phyloP scores from a whole-genome alignment of 2,329 filamentous ascomycete genomes.

The Alternaria arborescens region DNA sequence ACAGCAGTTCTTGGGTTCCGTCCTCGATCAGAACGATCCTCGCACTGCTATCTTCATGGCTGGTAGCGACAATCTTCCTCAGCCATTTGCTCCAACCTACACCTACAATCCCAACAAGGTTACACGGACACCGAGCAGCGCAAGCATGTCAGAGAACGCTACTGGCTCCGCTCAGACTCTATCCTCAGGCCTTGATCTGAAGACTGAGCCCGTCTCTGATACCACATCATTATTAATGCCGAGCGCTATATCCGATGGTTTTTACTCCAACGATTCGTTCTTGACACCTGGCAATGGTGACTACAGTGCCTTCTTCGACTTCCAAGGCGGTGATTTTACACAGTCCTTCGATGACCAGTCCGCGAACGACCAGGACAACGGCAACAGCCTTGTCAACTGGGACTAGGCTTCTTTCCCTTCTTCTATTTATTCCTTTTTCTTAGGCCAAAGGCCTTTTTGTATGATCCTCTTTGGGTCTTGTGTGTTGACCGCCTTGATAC shows the following conservation, averaged over 20 bases:
- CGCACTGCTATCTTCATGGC: constrained; percentile 58
- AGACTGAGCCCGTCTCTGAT: constrained; percentile 23
- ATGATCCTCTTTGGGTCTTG: neutral
- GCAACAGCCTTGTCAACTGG: constrained; percentile 37
- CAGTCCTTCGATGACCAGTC: constrained; percentile 29
- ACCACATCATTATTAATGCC: constrained; percentile 29
- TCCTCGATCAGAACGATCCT: constrained; percentile 57
- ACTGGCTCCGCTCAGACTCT: constrained; percentile 53
- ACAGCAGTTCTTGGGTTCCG: constrained; percentile 61
- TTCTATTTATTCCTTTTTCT: neutral
- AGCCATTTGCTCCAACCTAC: constrained; percentile 53
- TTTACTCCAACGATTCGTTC: constrained; percentile 27
- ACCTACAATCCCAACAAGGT: constrained; percentile 56
- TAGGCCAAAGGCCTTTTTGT: neutral
- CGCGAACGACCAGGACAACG: constrained; percentile 29
- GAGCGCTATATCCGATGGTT: constrained; percentile 32
- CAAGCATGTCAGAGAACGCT: constrained; percentile 40
- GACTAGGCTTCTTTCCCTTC: constrained; percentile 19
- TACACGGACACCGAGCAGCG: constrained; percentile 29
- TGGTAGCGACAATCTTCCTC: constrained; percentile 53
- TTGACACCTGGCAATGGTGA: constrained; percentile 34
- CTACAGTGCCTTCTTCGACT: constrained; percentile 36
- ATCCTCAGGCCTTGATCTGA: constrained; percentile 45
- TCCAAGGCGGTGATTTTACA: constrained; percentile 24
- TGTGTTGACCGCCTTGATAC: neutral